Conservation (phyloP, 2,329 filamentous ascomycete species). For the Ophiosphaerella korrae region DNA sequence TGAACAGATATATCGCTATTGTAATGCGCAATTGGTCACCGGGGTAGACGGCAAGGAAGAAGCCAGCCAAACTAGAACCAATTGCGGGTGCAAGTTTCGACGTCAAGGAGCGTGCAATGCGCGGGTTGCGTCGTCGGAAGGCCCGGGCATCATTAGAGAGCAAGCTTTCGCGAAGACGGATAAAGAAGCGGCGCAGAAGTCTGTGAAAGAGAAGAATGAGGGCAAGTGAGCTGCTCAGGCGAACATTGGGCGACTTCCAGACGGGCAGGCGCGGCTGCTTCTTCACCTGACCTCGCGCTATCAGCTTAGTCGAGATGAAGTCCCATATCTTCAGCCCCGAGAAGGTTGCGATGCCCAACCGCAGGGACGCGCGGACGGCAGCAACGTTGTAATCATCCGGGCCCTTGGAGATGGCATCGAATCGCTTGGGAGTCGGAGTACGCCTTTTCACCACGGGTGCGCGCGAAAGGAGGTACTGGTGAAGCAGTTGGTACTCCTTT, state of each 20-base stretch:
- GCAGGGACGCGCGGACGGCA: conserved; percentile 52
- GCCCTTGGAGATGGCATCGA: conserved; percentile 57
- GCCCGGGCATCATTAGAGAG: conserved; percentile 78
- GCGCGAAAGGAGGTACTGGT: conserved; percentile 80
- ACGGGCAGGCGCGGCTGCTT: conserved; percentile 48
- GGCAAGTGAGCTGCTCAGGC: conserved; percentile 81
- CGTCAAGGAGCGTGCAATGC: conserved; percentile 74
- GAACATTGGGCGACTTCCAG: conserved; percentile 67
- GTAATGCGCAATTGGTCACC: conserved; percentile 74
- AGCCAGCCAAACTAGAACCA: conserved; percentile 85
- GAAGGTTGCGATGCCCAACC: conserved; percentile 52
- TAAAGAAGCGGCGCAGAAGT: conserved; percentile 87
- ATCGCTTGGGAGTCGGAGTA: conserved; percentile 56
- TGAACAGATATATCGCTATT: conserved; percentile 80
- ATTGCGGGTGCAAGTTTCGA: conserved; percentile 84
- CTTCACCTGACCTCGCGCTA: conserved; percentile 37
- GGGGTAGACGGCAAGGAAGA: conserved; percentile 79
- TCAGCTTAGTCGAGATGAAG: conserved; percentile 44
- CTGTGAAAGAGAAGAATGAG: conserved; percentile 87
- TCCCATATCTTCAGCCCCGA: conserved; percentile 56
- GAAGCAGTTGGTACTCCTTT: conserved; percentile 82
- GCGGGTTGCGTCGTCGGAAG: conserved; percentile 83
- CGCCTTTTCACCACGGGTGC: conserved; percentile 65
- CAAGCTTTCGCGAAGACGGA: conserved; percentile 76
- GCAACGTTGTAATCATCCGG: conserved; percentile 56